These are phyloP conservation scores for Holtermannia corniformis DNA, from an alignment of 768 basidiomycete species.

Conservation along the genomic window DNA sequence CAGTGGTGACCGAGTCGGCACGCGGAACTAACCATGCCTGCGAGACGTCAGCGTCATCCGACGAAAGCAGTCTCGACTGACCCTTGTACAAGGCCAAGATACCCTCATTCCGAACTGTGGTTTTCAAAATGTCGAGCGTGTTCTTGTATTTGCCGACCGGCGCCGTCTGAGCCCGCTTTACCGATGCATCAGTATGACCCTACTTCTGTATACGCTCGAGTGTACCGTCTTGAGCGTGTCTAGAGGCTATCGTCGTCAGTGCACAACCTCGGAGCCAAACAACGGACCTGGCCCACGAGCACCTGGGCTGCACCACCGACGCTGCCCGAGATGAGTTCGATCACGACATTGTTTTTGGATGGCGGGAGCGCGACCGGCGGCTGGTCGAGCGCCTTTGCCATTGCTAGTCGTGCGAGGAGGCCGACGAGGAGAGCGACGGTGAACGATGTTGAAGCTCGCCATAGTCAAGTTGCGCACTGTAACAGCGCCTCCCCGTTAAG, in stretches of 20 bases:
- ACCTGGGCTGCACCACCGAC: conserved; percentile 90
- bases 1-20: no score
- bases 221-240: conserved; percentile 40
- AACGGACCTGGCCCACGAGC: conserved; percentile 73
- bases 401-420: neutral
- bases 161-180: conserved; percentile 44
- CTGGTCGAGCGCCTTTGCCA: neutral
- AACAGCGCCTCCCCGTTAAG: no score
- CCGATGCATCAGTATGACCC: no score
- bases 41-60: neutral
- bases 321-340: conserved; percentile 67
- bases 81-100: conserved; percentile 93
- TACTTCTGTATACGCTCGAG: no score
- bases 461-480: neutral
- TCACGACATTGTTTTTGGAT: conserved; percentile 29
- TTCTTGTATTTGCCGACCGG: conserved; percentile 56
- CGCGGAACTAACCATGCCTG: neutral
- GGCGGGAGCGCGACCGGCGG: conserved; percentile 5
- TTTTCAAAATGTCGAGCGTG: conserved; percentile 76
- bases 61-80: conserved; percentile 32
- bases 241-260: conserved; percentile 24
- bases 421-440: neutral
- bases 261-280: neutral
- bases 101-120: conserved; percentile 78
- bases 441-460: neutral